A percentile compares a stretch with the other conserved stretches of the same genome.
Evolutionary conservation across 257 asterid genomes (phyloP).

Genomic region (Ballota nigra): DNA sequence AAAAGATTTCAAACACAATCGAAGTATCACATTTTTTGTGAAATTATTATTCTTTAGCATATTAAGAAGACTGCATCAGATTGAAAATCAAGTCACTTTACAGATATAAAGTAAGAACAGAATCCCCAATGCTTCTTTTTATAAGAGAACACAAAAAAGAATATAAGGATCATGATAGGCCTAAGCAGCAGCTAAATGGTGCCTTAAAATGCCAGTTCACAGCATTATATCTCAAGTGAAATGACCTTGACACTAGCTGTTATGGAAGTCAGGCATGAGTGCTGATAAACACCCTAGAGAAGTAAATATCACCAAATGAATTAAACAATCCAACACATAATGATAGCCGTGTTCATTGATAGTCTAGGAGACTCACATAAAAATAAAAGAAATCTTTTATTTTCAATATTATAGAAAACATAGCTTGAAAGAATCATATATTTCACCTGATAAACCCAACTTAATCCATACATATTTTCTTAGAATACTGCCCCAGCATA

Average conservation of each 20-base stretch:
- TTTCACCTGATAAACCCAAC: background rate
- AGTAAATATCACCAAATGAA: background rate
- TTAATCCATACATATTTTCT: background rate
- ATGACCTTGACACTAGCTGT: too few species aligned
- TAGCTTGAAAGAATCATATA: background rate
- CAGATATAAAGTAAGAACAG: background rate
- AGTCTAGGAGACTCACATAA: background rate
- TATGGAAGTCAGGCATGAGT: too few species aligned
- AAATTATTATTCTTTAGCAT: background rate
- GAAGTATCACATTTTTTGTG: background rate
- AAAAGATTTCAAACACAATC: background rate
- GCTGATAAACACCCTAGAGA: background rate
- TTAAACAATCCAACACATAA: background rate
- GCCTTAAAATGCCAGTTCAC: background rate
- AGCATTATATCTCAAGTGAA: background rate
- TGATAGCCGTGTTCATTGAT: background rate
- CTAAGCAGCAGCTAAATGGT: too few species aligned
- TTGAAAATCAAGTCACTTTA: constrained; percentile 4
- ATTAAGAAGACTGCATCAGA: constrained; percentile 3
- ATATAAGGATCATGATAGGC: too few species aligned
- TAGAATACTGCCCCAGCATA: background rate
- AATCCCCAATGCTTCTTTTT: background rate
- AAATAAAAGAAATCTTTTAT: background rate
- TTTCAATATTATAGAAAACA: background rate
- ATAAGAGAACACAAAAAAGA: background rate